These are phyloP conservation scores for Blastocrithidia nonstop DNA, from an alignment of 208 protist genomes.

Conservation along the genomic window DNA sequence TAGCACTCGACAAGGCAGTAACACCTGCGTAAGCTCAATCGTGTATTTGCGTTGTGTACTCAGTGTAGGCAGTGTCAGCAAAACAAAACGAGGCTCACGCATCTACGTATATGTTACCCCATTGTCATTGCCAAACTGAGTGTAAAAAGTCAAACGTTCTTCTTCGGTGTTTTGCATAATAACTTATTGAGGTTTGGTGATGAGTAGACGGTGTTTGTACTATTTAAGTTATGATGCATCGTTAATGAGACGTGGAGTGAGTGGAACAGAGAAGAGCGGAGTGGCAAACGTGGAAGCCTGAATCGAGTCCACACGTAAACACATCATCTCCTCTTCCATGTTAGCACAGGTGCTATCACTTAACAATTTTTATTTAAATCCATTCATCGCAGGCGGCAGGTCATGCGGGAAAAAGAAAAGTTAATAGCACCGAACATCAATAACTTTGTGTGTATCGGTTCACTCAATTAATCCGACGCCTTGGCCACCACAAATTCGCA, in stretches of 20 bases:
- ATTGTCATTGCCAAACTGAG: background rate
- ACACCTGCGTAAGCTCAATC: slow-evolving; percentile 48
- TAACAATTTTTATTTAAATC: too few species aligned
- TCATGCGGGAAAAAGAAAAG: slow-evolving; percentile 55
- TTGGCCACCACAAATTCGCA: slow-evolving; percentile 69
- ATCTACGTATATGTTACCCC: background rate
- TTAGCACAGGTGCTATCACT: too few species aligned
- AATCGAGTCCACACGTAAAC: too few species aligned
- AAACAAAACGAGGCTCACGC: slow-evolving; percentile 18
- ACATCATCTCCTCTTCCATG: too few species aligned
- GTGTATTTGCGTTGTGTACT: slow-evolving; percentile 38
- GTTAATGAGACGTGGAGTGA: slow-evolving; percentile 47
- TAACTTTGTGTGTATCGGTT: slow-evolving; percentile 7
- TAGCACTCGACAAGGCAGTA: slow-evolving; percentile 42
- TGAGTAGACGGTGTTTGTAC: slow-evolving; percentile 41
- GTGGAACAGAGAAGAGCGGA: slow-evolving; percentile 36
- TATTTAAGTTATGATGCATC: slow-evolving; percentile 32
- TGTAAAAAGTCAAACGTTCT: slow-evolving; percentile 26
- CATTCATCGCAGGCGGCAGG: too few species aligned
- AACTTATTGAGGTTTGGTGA: slow-evolving; percentile 19
- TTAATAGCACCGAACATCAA: slow-evolving; percentile 60
- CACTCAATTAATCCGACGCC: slow-evolving; percentile 13
- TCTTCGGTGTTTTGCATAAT: slow-evolving; percentile 29
- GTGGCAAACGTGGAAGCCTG: too few species aligned
- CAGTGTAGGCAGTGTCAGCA: slow-evolving; percentile 49